phyloP scores from a whole-genome alignment of 208 protist species.

The Leptomonas seymouri region DNA sequence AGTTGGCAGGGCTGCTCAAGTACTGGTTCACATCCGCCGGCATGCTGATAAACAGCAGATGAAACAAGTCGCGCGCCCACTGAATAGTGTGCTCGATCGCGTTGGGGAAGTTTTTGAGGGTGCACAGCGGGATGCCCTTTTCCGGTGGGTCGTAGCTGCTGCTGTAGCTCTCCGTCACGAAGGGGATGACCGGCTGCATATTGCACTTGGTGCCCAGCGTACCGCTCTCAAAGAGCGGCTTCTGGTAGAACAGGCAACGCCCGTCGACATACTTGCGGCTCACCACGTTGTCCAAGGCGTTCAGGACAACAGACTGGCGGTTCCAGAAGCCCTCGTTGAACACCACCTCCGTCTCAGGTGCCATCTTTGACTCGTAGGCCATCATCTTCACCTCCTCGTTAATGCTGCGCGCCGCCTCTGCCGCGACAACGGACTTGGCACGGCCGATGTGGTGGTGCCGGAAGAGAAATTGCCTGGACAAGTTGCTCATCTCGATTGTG shows the following conservation, averaged over 20 bases:
- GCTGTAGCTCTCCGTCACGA: constrained; percentile 98
- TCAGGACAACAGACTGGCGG: constrained; percentile 94
- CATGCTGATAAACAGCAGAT: constrained; percentile 80
- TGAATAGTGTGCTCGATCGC: constrained; percentile 99
- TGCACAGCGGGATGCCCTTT: constrained; percentile 99
- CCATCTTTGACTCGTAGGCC: constrained; percentile 92
- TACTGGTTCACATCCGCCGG: constrained; percentile 90
- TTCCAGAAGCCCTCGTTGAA: constrained; percentile 98
- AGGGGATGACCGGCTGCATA: constrained; percentile 97
- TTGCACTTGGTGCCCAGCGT: constrained; percentile 99
- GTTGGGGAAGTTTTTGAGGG: constrained; percentile 99
- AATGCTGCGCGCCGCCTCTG: constrained; percentile 91
- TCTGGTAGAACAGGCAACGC: constrained; percentile 96
- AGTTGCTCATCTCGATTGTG: constrained; percentile 99
- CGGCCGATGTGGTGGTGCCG: constrained; percentile 94
- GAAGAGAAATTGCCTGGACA: constrained; percentile 99
- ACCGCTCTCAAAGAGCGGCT: constrained; percentile 99
- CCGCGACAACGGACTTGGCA: constrained; percentile 96
- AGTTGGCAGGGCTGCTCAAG: constrained; percentile 64
- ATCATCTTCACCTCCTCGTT: constrained; percentile 92
- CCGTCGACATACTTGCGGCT: constrained; percentile 97
- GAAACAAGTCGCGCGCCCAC: constrained; percentile 94
- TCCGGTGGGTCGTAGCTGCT: constrained; percentile 97
- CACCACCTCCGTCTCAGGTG: constrained; percentile 94
- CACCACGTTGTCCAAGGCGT: constrained; percentile 99